These are phyloP conservation scores for Amanita muscaria DNA, from an alignment of 768 basidiomycete genomes.

Conservation along the genomic window DNA sequence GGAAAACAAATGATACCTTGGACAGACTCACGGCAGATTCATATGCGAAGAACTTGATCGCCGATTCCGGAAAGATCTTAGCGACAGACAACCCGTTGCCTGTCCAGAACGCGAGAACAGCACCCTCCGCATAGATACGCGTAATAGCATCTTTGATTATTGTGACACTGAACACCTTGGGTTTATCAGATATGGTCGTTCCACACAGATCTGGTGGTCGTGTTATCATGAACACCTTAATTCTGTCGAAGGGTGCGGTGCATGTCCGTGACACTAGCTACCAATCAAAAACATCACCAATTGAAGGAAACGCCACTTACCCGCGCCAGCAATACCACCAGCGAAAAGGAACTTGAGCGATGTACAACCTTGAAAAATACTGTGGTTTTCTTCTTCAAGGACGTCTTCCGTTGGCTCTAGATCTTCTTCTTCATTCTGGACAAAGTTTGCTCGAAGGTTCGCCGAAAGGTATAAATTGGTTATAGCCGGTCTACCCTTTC, in stretches of 20 bases:
- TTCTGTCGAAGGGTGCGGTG: conserved; percentile 94
- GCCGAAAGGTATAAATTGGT: conserved; percentile 11
- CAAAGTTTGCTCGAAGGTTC: conserved; percentile 20
- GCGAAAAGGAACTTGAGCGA: conserved; percentile 88
- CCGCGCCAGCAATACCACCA: conserved; percentile 90
- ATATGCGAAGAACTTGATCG: conserved; percentile 96
- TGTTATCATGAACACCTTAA: conserved; percentile 96
- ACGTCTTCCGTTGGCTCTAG: conserved; percentile 34
- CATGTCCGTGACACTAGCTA: conserved; percentile 83
- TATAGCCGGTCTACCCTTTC: conserved; percentile 56
- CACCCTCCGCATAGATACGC: conserved; percentile 85
- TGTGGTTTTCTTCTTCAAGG: conserved; percentile 51
- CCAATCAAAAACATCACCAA: conserved; percentile 20
- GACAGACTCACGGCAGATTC: conserved; percentile 71
- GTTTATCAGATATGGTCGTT: conserved; percentile 32
- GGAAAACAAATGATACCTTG: too few species aligned
- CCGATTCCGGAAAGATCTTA: conserved; percentile 97
- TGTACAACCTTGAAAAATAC: conserved; percentile 56
- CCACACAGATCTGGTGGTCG: conserved; percentile 68
- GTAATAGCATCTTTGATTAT: conserved; percentile 65
- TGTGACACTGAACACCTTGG: conserved; percentile 44
- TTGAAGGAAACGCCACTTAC: conserved; percentile 44
- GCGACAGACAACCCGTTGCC: conserved; percentile 89
- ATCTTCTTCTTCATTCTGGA: conserved; percentile 33
- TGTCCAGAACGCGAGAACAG: conserved; percentile 93